Evolutionary conservation across 805 yeast genomes (phyloP), one percentile per base, ranked within the genome.

Genomic region (Clavispora asparagi): DNA sequence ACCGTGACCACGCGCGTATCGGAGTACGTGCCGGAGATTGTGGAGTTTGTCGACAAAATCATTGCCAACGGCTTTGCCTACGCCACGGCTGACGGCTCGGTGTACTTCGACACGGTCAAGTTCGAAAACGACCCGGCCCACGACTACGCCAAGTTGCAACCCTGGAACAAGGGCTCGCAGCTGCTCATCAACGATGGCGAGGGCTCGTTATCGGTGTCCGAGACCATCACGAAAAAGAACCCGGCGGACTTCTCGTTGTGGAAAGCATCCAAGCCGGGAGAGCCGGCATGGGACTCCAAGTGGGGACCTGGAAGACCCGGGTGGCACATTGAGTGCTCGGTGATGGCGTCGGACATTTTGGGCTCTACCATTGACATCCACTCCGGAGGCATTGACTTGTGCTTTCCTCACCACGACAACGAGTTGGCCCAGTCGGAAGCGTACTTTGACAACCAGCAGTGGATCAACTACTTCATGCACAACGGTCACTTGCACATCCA

Each of bases 271-370:
- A 94, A 94, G 63, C 92, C 96, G 7, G 99, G 99, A 57, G 99
- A 94, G 70, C 99, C 99, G 23, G 78, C 82, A 41, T 94, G 98
- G 98, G 79, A 76, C 6, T 88, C 97, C 2, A 91, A 92, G 26
- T 94, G 98, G 98, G 99, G 99, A 25, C 74, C 74, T 48, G 99
- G 99, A 44, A 84, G 99, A 65, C 99, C 99, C 12, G 99, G 99
- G 4, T 94, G 99, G 99, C 99, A 94, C 65, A 94, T 94, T 64
- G 99, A 94, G 70, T 94, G 99, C 77, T 90, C 97, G 8, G 99
- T 94, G 17, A 94, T 94, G 99, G 98, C 98, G 1, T 78, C 90
- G 43, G 95, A 90, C 55, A 77, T 91, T 40, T 76, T 87, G 33
- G 98, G 98, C 5, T 67, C 78, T 17, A 75, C 76, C 48, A 86